These are phyloP conservation scores for Chrysoporthe austroafricana DNA, from an alignment of 2,329 filamentous ascomycete species.

Conservation along the genomic window DNA sequence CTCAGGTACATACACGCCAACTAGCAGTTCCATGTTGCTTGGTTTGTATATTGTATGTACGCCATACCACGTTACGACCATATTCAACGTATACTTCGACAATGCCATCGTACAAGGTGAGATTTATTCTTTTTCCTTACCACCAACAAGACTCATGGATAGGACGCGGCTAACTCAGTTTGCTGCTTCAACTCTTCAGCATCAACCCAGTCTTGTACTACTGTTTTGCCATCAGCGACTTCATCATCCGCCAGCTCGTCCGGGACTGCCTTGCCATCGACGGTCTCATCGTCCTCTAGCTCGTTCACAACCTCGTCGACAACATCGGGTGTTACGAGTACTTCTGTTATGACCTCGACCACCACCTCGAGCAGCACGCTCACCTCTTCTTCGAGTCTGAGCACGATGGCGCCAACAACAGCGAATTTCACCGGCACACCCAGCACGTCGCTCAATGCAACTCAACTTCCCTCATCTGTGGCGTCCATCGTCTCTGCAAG, in stretches of 20 bases:
- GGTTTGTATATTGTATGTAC: neutral
- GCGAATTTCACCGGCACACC: neutral
- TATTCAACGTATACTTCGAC: neutral
- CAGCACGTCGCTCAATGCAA: no score
- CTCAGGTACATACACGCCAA: neutral
- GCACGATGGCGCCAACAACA: neutral
- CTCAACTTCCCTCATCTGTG: neutral
- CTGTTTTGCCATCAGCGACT: neutral
- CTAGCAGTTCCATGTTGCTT: neutral
- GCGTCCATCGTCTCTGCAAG: neutral
- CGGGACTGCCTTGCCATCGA: neutral
- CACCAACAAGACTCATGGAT: neutral
- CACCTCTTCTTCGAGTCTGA: neutral
- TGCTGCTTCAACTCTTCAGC: neutral
- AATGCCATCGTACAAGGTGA: neutral
- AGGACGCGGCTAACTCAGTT: neutral
- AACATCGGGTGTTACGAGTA: neutral
- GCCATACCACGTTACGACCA: neutral
- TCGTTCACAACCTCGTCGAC: neutral
- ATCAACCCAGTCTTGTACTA: neutral
- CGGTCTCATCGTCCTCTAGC: neutral
- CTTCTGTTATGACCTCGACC: neutral
- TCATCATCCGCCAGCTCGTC: neutral
- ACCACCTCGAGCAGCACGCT: neutral
- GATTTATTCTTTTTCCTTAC: neutral